Evolutionary conservation across 495 filamentous ascomycete species (phyloP), one percentile per base, ranked within the genome.

Genomic region (Neurospora sp.): DNA sequence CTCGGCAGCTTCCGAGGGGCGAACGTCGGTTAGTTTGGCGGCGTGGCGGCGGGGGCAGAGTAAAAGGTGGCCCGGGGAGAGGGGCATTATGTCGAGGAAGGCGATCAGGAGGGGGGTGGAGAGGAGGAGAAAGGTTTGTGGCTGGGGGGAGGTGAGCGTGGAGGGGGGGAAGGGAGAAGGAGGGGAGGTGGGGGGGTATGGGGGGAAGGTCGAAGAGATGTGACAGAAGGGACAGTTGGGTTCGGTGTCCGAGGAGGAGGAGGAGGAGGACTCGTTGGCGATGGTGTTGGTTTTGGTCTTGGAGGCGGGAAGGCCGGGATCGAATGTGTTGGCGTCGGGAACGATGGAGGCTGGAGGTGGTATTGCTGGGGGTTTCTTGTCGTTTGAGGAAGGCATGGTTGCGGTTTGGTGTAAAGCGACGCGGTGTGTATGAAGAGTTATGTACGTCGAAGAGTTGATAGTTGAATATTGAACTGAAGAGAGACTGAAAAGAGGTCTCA

Each of bases 71-170:
- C 94, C 94, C 0, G 79, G 82, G 0, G 91, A 89, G 39, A 97
- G 87, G 12, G 94, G 94, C 87, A 95, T 89, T 75, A 96, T 95
- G 82, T 97, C 95, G 54, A 97, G 85, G 81, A 98, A 97, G 39
- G 93, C 94, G 39, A 97, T 79, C 35, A 94, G 86, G 75, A 88
- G 78, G 0, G 88, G 86, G 0, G 92, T 93, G 2, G 91, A 92
- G 69, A 97, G 88, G 38, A 97, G 84, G 38, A 96, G 77, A 80
- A 92, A 91, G 6, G 91, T 85, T 14, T 85, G 76, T 0, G 87
- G 85, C 8, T 79, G 70, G 54, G 86, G 79, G 5, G 75, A 70
- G 74, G 75, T 76, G 44, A 75, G 72, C 18, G 73, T 69, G 35
- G 85, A 80, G 8, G 80, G 78, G 59, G 79, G 81, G 69, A 72